Evolutionary conservation across 371 early-diverging fungal species (phyloP), one percentile per base, ranked within the genome.

Genomic region (Smittium culicis): DNA sequence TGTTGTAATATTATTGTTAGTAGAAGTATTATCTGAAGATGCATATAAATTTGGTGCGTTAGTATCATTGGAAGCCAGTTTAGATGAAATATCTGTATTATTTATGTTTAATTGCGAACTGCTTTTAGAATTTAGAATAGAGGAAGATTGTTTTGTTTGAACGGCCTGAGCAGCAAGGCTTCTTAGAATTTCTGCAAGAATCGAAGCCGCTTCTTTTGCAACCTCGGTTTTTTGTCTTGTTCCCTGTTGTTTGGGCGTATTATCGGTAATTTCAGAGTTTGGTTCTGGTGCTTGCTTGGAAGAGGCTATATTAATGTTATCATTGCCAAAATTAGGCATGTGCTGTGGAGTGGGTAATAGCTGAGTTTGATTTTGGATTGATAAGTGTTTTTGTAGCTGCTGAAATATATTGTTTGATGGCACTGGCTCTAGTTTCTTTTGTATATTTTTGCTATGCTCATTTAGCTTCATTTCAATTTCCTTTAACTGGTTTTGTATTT

Each of bases 131-230:
- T 45, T 45, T 11, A 5, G 5, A 11, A 20, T 5, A 11, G 45
- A 45, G 20, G 11, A 5, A 45, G 45, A 20, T 45, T 45, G 5
- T 45, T 59, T 59, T 14, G 60, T n/a, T 25, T 59, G 60, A 11
- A 59, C 60, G 16, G 60, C 60, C 25, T 59, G 60, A 16, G 32
- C 60, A 16, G 60, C 60, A 11, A 64, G 27, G 16, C 27, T 27
- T 32, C 64, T 64, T 11, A 64, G 33, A 11, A 64, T 33, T 29
- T 64, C 64, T 11, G 64, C 64, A 5, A 64, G n/a, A 11, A 64
- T 61, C 14, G 64, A 64, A 11, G 64, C 64, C 24, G 64, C 64
- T 35, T 35, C 64, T 28, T 34, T 28, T 35, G 64, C 64, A 35
- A 24, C 61, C 27, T 64, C 14, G 16, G 34, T 29, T 64, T 64